These are phyloP conservation scores for Simplicillium sp. DNA, from an alignment of 2,329 filamentous ascomycete genomes.

Conservation along the genomic window DNA sequence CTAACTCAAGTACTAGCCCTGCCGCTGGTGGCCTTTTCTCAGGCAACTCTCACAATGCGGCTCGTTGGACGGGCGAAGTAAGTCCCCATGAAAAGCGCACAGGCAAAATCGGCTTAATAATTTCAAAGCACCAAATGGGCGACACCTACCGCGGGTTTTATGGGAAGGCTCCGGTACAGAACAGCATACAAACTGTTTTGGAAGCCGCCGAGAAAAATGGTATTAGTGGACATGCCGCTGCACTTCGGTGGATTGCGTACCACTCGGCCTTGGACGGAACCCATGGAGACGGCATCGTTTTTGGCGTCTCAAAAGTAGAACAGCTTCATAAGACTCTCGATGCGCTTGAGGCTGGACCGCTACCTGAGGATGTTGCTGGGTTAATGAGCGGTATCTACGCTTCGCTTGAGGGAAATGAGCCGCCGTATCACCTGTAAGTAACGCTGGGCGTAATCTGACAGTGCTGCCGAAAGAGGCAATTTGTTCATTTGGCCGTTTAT, in stretches of 20 bases:
- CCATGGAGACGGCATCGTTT: slow-evolving; percentile 24
- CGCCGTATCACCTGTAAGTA: not conserved
- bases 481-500: too few species aligned
- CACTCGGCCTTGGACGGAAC: slow-evolving; percentile 21
- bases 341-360: slow-evolving; percentile 26
- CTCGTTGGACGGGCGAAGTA: too few species aligned
- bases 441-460: too few species aligned
- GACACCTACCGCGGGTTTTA: not conserved
- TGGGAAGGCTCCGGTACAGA: not conserved
- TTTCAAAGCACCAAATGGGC: not conserved
- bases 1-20: slow-evolving; percentile 8
- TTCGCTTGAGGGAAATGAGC: not conserved
- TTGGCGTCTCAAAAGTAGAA: slow-evolving; percentile 21
- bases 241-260: slow-evolving; percentile 29
- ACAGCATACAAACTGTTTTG: slow-evolving; percentile 15
- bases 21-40: slow-evolving; percentile 21
- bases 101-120: not conserved
- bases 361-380: slow-evolving; percentile 23
- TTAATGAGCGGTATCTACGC: slow-evolving; percentile 13
- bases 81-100: too few species aligned
- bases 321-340: slow-evolving; percentile 25
- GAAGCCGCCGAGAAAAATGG: slow-evolving; percentile 19
- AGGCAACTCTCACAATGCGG: not conserved
- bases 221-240: slow-evolving; percentile 27
- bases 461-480: too few species aligned